Evolutionary conservation across 2,329 filamentous ascomycete species (phyloP).

Genomic region (Xylariomycetidae sp.): DNA sequence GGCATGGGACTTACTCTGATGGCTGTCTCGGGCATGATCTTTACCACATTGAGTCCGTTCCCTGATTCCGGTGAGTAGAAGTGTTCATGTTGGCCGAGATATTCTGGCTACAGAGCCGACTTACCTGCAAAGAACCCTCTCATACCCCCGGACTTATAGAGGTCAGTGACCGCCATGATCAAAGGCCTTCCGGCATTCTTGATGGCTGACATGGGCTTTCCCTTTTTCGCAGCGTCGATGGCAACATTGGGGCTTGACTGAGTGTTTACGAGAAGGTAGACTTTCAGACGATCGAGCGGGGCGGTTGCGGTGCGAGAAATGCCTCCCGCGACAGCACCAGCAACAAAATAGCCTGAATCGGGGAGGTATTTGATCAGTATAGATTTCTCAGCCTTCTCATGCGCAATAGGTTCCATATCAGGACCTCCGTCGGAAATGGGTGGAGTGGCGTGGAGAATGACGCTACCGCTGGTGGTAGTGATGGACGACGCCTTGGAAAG

Average conservation of each 20-base stretch:
- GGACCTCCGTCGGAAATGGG: too few species aligned
- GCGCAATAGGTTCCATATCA: slow-evolving; percentile 27
- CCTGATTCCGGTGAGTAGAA: slow-evolving; percentile 44
- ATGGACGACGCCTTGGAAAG: slow-evolving; percentile 7
- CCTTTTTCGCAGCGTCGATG: slow-evolving; percentile 63
- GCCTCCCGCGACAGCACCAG: slow-evolving; percentile 89
- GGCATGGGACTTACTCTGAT: slow-evolving; percentile 58
- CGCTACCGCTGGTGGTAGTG: too few species aligned
- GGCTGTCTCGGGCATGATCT: slow-evolving; percentile 97
- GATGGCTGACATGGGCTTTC: slow-evolving; percentile 59
- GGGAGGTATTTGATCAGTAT: slow-evolving; percentile 67
- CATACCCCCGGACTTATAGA: slow-evolving; percentile 83
- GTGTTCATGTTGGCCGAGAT: slow-evolving; percentile 2
- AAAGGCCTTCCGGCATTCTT: slow-evolving; percentile 67
- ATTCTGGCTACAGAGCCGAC: slow-evolving; percentile 27
- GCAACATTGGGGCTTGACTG: slow-evolving; percentile 52
- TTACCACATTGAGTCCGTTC: slow-evolving; percentile 92
- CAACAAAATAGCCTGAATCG: slow-evolving; percentile 95
- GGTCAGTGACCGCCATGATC: slow-evolving; percentile 64
- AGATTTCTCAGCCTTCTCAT: slow-evolving; percentile 37
- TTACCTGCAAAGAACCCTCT: slow-evolving; percentile 89
- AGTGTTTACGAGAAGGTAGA: slow-evolving; percentile 93
- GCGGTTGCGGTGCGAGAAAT: slow-evolving; percentile 94
- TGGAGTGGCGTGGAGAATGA: too few species aligned
- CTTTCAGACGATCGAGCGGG: slow-evolving; percentile 92